Percentiles rank a stretch among this genome's conserved stretches.
These are phyloP conservation scores for Excoecaria cochinchinensis DNA, from an alignment of 345 rosid genomes.

Conservation along the genomic window DNA sequence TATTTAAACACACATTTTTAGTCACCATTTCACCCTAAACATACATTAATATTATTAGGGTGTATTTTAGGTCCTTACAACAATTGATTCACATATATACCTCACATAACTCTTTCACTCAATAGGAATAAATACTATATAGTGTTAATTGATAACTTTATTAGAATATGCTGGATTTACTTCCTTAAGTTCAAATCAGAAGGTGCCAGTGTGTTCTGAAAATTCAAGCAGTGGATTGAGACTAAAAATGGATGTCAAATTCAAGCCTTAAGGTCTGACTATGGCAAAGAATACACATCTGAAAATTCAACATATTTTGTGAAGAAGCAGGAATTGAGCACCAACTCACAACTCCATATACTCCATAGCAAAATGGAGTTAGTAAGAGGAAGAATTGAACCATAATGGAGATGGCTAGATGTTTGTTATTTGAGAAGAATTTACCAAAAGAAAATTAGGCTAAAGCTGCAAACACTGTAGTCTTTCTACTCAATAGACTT, in stretches of 20 bases:
- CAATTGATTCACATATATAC: too few relatives aligned
- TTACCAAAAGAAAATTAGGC: neutral
- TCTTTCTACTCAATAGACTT: neutral
- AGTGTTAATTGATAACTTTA: neutral
- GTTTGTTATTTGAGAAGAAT: neutral
- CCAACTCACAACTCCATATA: neutral
- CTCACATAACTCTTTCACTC: too few relatives aligned
- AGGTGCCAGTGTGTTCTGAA: neutral
- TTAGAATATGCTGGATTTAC: neutral
- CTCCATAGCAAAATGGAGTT: neutral
- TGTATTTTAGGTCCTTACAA: too few relatives aligned
- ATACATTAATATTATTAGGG: too few relatives aligned
- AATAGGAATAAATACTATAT: too few relatives aligned
- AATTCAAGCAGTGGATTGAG: neutral
- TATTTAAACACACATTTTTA: too few relatives aligned
- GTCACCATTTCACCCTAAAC: too few relatives aligned
- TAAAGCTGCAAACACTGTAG: neutral
- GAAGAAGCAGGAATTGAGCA: conserved; percentile 5
- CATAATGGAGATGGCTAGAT: neutral
- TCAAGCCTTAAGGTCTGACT: neutral
- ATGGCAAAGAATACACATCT: conserved; percentile 4
- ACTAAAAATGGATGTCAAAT: neutral
- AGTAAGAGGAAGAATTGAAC: neutral
- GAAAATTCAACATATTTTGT: neutral
- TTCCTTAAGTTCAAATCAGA: neutral